Percentiles rank a stretch among this genome's conserved stretches.
These are phyloP conservation scores for Cystobasidiaceae sp. DNA, from an alignment of 1,284 basidiomycete genomes.

Conservation along the genomic window DNA sequence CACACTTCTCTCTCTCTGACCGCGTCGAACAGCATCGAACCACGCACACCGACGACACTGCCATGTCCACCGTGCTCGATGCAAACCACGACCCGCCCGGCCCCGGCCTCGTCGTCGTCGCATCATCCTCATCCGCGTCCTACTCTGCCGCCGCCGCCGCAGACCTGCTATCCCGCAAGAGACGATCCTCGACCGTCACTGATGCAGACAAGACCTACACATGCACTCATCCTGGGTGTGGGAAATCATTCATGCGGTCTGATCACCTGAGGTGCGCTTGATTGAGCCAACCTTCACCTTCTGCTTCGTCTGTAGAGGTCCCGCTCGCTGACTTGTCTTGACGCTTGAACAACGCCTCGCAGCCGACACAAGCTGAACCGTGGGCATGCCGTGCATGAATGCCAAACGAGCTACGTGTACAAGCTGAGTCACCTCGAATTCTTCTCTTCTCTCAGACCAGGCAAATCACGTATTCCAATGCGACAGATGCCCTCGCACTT, in stretches of 20 bases:
- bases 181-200: not conserved
- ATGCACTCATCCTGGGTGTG: slow-evolving; percentile 12
- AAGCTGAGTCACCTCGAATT: not conserved
- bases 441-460: slow-evolving; percentile 11
- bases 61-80: too few species aligned
- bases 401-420: not conserved
- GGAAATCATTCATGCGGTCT: slow-evolving; percentile 18
- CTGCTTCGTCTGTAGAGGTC: not conserved
- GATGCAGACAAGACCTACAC: slow-evolving; percentile 3
- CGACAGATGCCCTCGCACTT: slow-evolving; percentile 21
- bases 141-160: not conserved
- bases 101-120: too few species aligned
- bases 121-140: too few species aligned
- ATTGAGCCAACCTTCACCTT: not conserved
- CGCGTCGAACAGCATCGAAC: too few species aligned
- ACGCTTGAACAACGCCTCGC: not conserved
- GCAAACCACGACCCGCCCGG: too few species aligned
- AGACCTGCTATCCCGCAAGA: not conserved
- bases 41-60: too few species aligned
- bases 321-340: not conserved
- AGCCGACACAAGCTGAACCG: slow-evolving; percentile 22
- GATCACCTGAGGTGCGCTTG: slow-evolving; percentile 17
- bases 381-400: not conserved
- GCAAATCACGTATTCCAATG: slow-evolving; percentile 20
- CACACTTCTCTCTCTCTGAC: too few species aligned